phyloP scores from a whole-genome alignment of 139 green algal species.

The Marvania coccoides region DNA sequence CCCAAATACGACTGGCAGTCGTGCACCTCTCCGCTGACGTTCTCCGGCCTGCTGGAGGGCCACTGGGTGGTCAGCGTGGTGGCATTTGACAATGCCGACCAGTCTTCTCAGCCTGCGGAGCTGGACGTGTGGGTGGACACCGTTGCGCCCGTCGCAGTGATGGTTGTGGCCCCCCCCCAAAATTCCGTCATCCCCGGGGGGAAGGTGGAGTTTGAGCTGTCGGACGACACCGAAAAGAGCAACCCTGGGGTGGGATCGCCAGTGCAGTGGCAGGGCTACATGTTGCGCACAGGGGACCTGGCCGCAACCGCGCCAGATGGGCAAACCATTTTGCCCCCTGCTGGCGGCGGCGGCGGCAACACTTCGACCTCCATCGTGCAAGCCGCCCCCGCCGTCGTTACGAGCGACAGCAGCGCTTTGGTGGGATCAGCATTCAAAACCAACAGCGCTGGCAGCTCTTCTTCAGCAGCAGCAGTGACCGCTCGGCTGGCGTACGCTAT shows the following conservation, averaged over 20 bases:
- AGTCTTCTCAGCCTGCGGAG: neutral
- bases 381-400: too few species aligned
- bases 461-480: too few species aligned
- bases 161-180: neutral
- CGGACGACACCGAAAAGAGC: neutral
- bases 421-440: too few species aligned
- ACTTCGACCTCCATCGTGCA: too few species aligned
- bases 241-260: neutral
- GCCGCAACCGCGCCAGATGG: too few species aligned
- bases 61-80: conserved; percentile 18
- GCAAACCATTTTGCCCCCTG: too few species aligned
- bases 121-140: conserved; percentile 15
- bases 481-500: too few species aligned
- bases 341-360: too few species aligned
- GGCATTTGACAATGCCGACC: conserved; percentile 16
- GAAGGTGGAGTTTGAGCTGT: neutral
- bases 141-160: neutral
- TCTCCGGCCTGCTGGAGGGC: conserved; percentile 23
- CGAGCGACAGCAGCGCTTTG: too few species aligned
- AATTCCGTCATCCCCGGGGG: neutral
- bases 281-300: too few species aligned
- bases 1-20: neutral
- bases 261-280: neutral
- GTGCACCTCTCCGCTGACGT: conserved; percentile 22
- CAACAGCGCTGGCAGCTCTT: too few species aligned